A percentile compares a stretch with the other conserved stretches of the same genome.
phyloP scores from a whole-genome alignment of 176 grass and related monocot species.

The Secale cereale region DNA sequence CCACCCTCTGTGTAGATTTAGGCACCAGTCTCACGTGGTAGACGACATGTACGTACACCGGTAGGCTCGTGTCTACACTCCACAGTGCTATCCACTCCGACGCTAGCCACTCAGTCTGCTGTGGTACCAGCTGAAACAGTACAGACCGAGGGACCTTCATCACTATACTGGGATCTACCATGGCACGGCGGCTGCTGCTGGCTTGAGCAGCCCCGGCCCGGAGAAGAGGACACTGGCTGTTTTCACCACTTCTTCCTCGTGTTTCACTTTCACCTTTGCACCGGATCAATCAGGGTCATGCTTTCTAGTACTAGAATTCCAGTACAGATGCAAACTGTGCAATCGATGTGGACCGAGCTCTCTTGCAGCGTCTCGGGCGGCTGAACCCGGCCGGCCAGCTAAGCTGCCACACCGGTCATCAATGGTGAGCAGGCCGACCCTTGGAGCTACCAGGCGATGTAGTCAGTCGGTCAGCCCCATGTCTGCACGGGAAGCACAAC shows the following conservation, averaged over 20 bases:
- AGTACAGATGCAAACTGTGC: neutral
- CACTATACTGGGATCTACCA: conserved; percentile 26
- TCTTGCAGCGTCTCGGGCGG: neutral
- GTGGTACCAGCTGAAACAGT: neutral
- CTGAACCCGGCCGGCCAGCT: conserved; percentile 1
- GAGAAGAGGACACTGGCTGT: neutral
- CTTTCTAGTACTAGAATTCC: too few relatives aligned
- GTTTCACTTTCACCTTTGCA: neutral
- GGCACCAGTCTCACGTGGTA: neutral
- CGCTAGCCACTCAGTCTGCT: neutral
- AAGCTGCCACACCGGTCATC: neutral
- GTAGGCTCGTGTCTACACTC: neutral
- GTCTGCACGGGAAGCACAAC: neutral
- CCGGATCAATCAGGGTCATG: neutral
- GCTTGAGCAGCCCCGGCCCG: neutral
- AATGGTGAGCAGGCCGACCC: neutral
- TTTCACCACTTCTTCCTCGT: neutral
- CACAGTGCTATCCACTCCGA: neutral
- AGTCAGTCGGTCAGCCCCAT: neutral
- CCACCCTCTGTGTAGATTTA: neutral
- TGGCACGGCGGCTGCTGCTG: neutral
- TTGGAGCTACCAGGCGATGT: neutral
- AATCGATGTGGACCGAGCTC: conserved; percentile 13
- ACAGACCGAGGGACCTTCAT: neutral
- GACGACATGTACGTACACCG: neutral